Conservation (phyloP, 1,139 yeast species). For the Taiozyma sp. region DNA sequence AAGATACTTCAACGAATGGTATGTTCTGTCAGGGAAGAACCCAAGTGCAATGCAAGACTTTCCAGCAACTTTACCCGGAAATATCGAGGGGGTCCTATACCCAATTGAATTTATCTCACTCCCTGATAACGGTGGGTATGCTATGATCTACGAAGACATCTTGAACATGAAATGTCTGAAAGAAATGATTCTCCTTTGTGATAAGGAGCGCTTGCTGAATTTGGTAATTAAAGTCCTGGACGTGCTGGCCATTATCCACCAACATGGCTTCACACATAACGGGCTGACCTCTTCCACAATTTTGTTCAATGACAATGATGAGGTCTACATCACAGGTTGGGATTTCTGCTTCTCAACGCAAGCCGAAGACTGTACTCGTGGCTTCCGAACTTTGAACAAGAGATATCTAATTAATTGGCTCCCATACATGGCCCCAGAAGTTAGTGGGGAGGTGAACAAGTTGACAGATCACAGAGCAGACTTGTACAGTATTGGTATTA, state of each 20-base stretch:
- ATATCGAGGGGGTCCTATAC: constrained; percentile 15
- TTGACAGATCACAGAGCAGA: constrained; percentile 48
- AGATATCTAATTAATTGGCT: constrained; percentile 33
- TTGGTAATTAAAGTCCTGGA: constrained; percentile 21
- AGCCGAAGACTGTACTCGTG: constrained; percentile 37
- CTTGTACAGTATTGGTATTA: constrained; percentile 47
- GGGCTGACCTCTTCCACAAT: constrained; percentile 41
- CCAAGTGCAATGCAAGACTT: background rate
- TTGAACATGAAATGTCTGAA: constrained; percentile 14
- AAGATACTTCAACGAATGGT: constrained; percentile 20
- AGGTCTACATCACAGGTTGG: constrained; percentile 44
- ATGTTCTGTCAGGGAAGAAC: constrained; percentile 13
- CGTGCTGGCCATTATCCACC: constrained; percentile 37
- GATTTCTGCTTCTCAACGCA: constrained; percentile 44
- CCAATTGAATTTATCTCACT: constrained; percentile 13
- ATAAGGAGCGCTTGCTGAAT: constrained; percentile 4
- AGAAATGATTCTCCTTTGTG: constrained; percentile 11
- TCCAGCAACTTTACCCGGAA: constrained; percentile 12
- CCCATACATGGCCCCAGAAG: constrained; percentile 52
- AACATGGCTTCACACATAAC: constrained; percentile 44
- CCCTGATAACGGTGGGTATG: constrained; percentile 11
- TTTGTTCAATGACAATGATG: constrained; percentile 29
- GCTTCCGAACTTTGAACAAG: constrained; percentile 21
- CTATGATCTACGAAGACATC: constrained; percentile 15
- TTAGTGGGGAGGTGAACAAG: constrained; percentile 37